Evolutionary conservation across 164 flowering plant genomes (phyloP).

Genomic region (Protea cynaroides): DNA sequence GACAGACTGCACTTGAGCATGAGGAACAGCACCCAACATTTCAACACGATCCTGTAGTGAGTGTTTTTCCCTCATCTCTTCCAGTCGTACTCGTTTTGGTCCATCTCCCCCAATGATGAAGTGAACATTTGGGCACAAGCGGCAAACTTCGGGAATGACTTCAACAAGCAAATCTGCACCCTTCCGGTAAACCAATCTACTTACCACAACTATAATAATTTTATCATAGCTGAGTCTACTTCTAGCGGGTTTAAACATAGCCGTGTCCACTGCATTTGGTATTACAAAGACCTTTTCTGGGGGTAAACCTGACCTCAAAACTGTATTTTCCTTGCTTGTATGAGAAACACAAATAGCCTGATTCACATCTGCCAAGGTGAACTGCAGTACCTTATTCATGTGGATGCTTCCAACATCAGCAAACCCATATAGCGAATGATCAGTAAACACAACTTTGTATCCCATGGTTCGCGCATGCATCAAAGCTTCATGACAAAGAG

Average conservation of each 20-base stretch:
- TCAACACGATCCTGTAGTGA: conserved; percentile 95
- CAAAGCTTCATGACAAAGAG: conserved; percentile 92
- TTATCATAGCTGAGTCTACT: conserved; percentile 42
- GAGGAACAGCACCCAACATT: conserved; percentile 97
- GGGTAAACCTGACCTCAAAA: conserved; percentile 75
- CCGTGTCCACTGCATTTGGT: conserved; percentile 98
- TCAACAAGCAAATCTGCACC: conserved; percentile 98
- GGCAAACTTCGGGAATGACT: conserved; percentile 95
- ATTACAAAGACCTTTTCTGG: conserved; percentile 86
- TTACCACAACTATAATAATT: conserved; percentile 84
- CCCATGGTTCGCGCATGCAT: conserved; percentile 99
- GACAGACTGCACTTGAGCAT: conserved; percentile 85
- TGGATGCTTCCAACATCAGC: conserved; percentile 93
- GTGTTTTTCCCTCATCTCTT: conserved; percentile 96
- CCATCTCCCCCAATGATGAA: conserved; percentile 98
- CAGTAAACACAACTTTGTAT: conserved; percentile 85
- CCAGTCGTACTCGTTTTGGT: conserved; percentile 86
- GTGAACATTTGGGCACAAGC: conserved; percentile 67
- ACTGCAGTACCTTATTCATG: conserved; percentile 95
- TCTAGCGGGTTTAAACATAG: conserved; percentile 88
- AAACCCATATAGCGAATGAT: conserved; percentile 96
- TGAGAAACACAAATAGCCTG: conserved; percentile 98
- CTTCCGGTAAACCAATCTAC: conserved; percentile 91
- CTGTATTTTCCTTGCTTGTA: conserved; percentile 97
- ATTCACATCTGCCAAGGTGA: conserved; percentile 86